These are phyloP conservation scores for Gilbertella persicaria DNA, from an alignment of 371 early-diverging fungal genomes.

Conservation along the genomic window DNA sequence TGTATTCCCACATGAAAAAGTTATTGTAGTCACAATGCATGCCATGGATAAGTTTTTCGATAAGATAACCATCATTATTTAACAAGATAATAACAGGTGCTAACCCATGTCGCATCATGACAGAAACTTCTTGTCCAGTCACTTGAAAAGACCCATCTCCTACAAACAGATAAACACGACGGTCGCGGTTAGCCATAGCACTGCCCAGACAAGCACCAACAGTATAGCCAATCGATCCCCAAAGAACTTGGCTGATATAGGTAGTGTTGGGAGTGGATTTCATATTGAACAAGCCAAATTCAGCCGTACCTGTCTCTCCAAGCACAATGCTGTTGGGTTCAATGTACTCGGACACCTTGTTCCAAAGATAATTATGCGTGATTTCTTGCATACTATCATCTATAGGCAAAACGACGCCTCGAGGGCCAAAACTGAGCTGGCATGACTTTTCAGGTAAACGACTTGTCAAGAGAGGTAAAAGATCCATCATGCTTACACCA, in stretches of 20 bases:
- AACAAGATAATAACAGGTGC: slow-evolving; percentile 47
- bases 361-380: slow-evolving; percentile 49
- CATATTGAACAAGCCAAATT: slow-evolving; percentile 42
- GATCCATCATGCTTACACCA: slow-evolving; percentile 38
- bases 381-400: too few relatives aligned
- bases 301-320: slow-evolving; percentile 54
- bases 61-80: slow-evolving; percentile 57
- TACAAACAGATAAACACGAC: slow-evolving; percentile 44
- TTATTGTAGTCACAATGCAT: slow-evolving; percentile 46
- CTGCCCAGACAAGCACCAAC: slow-evolving; percentile 39
- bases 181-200: slow-evolving; percentile 28
- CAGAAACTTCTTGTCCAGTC: slow-evolving; percentile 50
- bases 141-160: slow-evolving; percentile 61
- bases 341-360: slow-evolving; percentile 33
- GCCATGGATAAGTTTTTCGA: slow-evolving; percentile 55
- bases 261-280: slow-evolving; percentile 31
- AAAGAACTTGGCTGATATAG: slow-evolving; percentile 40
- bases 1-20: slow-evolving; percentile 51
- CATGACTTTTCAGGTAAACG: slow-evolving; percentile 29
- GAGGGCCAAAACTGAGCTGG: slow-evolving; percentile 20
- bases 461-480: slow-evolving; percentile 33
- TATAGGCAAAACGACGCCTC: too few relatives aligned
- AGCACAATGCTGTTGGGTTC: slow-evolving; percentile 35
- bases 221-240: slow-evolving; percentile 49
- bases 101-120: slow-evolving; percentile 47